These are phyloP conservation scores for Penicillium digitatum DNA, from an alignment of 2,329 filamentous ascomycete genomes.

Conservation along the genomic window DNA sequence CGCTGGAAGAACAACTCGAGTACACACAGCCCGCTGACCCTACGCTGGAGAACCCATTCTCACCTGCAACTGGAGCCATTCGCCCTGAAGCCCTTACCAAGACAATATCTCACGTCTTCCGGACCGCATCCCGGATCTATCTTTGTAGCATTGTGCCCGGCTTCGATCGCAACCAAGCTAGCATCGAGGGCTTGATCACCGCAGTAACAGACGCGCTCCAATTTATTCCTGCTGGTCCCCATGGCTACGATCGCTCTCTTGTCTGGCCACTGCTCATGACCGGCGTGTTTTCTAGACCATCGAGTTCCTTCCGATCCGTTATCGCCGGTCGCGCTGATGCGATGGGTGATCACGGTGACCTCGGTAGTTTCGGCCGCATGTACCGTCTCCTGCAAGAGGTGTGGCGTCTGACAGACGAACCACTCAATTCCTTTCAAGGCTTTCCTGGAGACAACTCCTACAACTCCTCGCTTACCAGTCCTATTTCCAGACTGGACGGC, in stretches of 20 bases:
- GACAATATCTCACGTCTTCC: slow-evolving; percentile 89
- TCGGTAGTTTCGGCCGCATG: slow-evolving; percentile 83
- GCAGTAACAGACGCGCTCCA: slow-evolving; percentile 71
- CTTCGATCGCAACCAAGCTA: slow-evolving; percentile 70
- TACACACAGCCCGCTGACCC: slow-evolving; percentile 67
- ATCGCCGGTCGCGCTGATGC: slow-evolving; percentile 70
- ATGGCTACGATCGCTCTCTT: slow-evolving; percentile 83
- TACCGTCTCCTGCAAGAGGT: slow-evolving; percentile 73
- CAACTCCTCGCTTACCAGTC: not conserved
- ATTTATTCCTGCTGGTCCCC: slow-evolving; percentile 71
- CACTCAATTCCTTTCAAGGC: slow-evolving; percentile 2
- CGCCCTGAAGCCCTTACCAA: slow-evolving; percentile 76
- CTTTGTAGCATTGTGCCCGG: slow-evolving; percentile 91
- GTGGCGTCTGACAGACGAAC: slow-evolving; percentile 72
- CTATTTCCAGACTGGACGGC: not conserved
- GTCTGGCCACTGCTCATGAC: slow-evolving; percentile 91
- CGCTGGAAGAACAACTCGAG: slow-evolving; percentile 82
- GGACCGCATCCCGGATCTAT: slow-evolving; percentile 88
- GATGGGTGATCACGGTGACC: slow-evolving; percentile 71
- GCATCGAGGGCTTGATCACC: slow-evolving; percentile 71
- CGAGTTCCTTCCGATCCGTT: slow-evolving; percentile 70
- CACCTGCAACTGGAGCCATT: slow-evolving; percentile 62
- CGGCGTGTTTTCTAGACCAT: slow-evolving; percentile 70
- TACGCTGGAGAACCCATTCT: slow-evolving; percentile 57
- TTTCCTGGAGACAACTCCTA: slow-evolving; percentile 2